These are phyloP conservation scores for Polyporus tsugae DNA, from an alignment of 1,284 basidiomycete species.

Conservation along the genomic window DNA sequence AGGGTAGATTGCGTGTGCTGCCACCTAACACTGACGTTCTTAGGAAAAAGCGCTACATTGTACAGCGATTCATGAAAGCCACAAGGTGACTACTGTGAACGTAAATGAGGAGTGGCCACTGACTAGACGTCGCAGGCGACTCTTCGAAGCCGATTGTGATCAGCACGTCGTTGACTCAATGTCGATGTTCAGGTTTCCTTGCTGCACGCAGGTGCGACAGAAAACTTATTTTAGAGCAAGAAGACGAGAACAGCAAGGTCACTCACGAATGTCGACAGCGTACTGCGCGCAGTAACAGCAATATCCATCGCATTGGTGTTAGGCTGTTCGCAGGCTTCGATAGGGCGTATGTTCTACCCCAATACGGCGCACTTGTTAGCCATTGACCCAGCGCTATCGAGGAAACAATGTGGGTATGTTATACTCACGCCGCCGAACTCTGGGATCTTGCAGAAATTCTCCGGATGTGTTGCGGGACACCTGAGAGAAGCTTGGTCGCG, in stretches of 20 bases:
- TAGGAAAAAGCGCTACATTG: neutral
- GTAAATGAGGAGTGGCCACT: neutral
- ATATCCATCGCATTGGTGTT: constrained; percentile 41
- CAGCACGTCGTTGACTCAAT: constrained; percentile 35
- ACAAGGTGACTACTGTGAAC: neutral
- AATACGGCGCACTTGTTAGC: neutral
- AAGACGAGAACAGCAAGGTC: neutral
- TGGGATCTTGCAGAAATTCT: constrained; percentile 42
- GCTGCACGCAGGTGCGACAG: constrained; percentile 13
- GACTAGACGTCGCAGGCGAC: neutral
- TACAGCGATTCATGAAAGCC: neutral
- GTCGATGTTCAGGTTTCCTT: constrained; percentile 39
- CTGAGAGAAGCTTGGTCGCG: constrained; percentile 15
- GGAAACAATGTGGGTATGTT: neutral
- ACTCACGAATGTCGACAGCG: constrained; percentile 39
- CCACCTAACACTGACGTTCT: neutral
- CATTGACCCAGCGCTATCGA: neutral
- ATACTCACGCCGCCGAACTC: constrained; percentile 39
- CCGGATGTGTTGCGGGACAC: constrained; percentile 40
- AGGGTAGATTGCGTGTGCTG: too few species aligned
- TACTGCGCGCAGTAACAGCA: constrained; percentile 37
- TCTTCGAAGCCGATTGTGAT: neutral
- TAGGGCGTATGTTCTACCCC: constrained; percentile 35
- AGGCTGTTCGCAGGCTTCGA: constrained; percentile 38
- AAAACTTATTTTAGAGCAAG: neutral